phyloP scores from a whole-genome alignment of 345 rosid species.

The Eutrema yunnanense region DNA sequence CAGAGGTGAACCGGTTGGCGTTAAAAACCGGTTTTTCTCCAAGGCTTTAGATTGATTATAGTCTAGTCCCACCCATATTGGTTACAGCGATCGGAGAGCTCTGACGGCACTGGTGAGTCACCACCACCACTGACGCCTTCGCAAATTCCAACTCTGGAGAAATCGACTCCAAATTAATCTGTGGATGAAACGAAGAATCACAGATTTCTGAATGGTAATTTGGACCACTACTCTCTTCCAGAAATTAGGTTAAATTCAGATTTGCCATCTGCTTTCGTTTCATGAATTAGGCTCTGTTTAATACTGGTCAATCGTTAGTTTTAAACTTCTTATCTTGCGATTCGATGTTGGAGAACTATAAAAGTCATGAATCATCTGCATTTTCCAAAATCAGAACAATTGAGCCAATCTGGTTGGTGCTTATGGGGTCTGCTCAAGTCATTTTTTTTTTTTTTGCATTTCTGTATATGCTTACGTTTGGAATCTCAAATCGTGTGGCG shows the following conservation, averaged over 20 bases:
- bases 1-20: background rate
- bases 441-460: background rate
- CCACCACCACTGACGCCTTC: background rate
- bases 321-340: background rate
- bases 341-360: background rate
- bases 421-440: background rate
- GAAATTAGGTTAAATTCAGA: background rate
- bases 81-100: background rate
- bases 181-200: slow-evolving; percentile 4
- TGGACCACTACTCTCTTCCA: background rate
- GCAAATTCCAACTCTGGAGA: background rate
- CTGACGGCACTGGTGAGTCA: slow-evolving; percentile 1
- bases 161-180: background rate
- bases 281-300: background rate
- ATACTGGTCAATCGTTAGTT: background rate
- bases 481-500: background rate
- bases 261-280: background rate
- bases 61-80: background rate
- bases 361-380: background rate
- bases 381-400: background rate
- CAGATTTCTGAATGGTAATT: slow-evolving; percentile 19
- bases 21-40: background rate
- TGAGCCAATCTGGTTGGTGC: background rate
- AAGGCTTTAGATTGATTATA: background rate
- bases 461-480: background rate